These are phyloP conservation scores for Penicillium brasilianum DNA, from an alignment of 2,329 filamentous ascomycete species.

Conservation along the genomic window DNA sequence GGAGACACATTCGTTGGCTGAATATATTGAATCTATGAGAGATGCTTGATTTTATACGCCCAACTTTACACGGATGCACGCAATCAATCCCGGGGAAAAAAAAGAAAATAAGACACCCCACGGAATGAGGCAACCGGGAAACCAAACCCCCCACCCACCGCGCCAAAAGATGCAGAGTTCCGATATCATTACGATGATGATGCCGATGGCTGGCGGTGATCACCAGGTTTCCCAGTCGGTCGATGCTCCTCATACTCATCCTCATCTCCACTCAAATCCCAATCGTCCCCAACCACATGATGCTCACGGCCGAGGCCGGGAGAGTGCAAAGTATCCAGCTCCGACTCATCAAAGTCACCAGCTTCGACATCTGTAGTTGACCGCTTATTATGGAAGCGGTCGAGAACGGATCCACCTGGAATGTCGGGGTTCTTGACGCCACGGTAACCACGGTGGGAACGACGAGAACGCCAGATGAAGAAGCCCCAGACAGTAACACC, in stretches of 20 bases:
- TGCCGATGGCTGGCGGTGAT: conserved; percentile 11
- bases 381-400: conserved; percentile 54
- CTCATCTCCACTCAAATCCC: conserved; percentile 49
- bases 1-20: neutral
- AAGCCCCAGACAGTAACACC: conserved; percentile 77
- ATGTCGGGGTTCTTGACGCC: conserved; percentile 51
- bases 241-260: conserved; percentile 31
- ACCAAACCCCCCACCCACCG: conserved; percentile 8
- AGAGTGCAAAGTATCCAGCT: conserved; percentile 60
- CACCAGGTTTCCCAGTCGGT: neutral
- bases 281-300: conserved; percentile 55
- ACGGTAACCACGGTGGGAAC: conserved; percentile 51
- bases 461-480: conserved; percentile 64
- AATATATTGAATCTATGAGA: conserved; percentile 11
- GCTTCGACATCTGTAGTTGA: conserved; percentile 61
- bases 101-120: neutral
- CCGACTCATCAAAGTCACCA: conserved; percentile 66
- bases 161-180: conserved; percentile 11
- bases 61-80: conserved; percentile 11
- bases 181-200: conserved; percentile 15
- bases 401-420: conserved; percentile 47
- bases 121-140: neutral
- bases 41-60: conserved; percentile 1
- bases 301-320: conserved; percentile 42
- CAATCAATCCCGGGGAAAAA: neutral